Conservation (phyloP, 2,329 filamentous ascomycete genomes). For the Stemphylium lycopersici region DNA sequence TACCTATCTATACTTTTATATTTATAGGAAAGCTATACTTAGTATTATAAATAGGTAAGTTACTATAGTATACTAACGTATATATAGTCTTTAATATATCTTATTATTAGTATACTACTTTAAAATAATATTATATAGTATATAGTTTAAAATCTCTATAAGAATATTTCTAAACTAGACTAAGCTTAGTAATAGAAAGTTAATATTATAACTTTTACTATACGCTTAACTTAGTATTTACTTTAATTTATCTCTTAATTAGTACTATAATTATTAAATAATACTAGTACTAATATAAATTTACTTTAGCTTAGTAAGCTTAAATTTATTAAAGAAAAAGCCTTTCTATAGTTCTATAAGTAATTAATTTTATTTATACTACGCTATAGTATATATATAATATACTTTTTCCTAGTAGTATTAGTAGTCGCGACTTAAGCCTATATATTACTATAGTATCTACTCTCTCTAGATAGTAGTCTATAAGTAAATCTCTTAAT, state of each 20-base stretch:
- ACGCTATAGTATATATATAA: neutral
- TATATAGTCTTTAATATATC: neutral
- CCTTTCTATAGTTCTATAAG: neutral
- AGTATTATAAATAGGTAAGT: neutral
- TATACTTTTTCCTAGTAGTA: neutral
- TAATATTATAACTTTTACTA: neutral
- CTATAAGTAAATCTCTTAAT: constrained; percentile 47
- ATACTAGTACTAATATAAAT: neutral
- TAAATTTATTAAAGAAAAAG: neutral
- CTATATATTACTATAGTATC: constrained; percentile 51
- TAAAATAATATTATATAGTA: neutral
- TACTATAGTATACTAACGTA: neutral
- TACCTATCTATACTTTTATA: neutral
- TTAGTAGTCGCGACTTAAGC: constrained; percentile 7
- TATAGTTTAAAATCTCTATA: no score
- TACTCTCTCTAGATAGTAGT: constrained; percentile 49
- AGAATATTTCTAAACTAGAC: neutral
- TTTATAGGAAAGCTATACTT: neutral
- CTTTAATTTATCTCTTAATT: neutral
- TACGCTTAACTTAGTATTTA: neutral
- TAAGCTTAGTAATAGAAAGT: neutral
- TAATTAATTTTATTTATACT: neutral
- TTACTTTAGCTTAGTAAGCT: neutral
- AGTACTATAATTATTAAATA: neutral
- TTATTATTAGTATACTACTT: neutral